phyloP scores from a whole-genome alignment of 768 basidiomycete genomes.

The Serendipita sp. region DNA sequence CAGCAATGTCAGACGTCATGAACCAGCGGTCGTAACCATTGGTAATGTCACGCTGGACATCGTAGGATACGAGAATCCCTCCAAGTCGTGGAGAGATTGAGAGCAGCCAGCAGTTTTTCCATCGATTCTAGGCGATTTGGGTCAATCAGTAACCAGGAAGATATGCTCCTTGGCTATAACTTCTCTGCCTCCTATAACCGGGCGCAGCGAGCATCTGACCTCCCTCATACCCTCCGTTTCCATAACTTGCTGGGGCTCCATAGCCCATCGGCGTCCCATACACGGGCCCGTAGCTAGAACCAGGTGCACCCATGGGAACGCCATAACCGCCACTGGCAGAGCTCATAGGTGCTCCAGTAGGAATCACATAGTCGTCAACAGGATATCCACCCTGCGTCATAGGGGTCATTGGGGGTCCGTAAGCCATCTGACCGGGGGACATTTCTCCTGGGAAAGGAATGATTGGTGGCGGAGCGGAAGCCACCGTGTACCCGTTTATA shows the following conservation, averaged over 20 bases:
- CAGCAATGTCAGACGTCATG: too few relatives aligned
- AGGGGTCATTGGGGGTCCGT: not conserved
- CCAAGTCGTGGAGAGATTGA: too few relatives aligned
- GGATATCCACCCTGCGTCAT: not conserved
- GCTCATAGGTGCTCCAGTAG: not conserved
- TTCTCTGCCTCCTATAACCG: not conserved
- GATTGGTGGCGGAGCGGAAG: not conserved
- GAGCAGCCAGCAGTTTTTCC: too few relatives aligned
- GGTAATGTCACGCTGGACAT: too few relatives aligned
- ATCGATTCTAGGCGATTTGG: too few relatives aligned
- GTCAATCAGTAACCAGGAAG: not conserved
- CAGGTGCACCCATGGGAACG: not conserved
- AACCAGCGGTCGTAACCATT: too few relatives aligned
- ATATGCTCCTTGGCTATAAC: not conserved
- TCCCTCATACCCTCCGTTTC: not conserved
- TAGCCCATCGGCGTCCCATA: too few relatives aligned
- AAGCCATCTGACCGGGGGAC: not conserved
- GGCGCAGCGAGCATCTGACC: not conserved
- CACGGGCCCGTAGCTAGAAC: not conserved
- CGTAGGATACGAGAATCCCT: too few relatives aligned
- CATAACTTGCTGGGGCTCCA: not conserved
- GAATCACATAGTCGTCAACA: not conserved
- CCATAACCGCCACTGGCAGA: not conserved
- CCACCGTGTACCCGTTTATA: not conserved
- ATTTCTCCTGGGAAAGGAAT: not conserved